Evolutionary conservation across 2,329 filamentous ascomycete genomes (phyloP), one percentile per base, ranked within the genome.

Genomic region (Dactylellina sp.): DNA sequence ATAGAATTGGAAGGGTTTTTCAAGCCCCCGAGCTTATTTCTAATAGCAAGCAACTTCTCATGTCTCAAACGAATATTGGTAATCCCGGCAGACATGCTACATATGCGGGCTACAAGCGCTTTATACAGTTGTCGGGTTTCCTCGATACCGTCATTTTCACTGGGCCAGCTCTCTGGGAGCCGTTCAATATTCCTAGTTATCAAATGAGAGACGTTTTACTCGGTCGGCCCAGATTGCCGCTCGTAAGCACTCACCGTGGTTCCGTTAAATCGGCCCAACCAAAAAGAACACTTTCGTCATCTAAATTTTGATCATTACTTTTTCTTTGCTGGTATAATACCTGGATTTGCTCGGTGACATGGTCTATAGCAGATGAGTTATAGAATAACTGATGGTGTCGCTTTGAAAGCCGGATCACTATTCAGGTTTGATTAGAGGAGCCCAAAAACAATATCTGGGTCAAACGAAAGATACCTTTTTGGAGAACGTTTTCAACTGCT

Each of bases 41-140:
- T 86, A 71, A 91, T 87, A 14, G 80, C 79, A 0, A 82, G 80
- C 3, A 91, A 81, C 0, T 82, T 80, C 0, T 83, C 79, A 75
- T 90, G 84, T 61, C 88, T 84, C 0, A 81, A 77, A 53, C 87
- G 84, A 0, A 95, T 81, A 0, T 80, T 78, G 0, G 81, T 79
- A 7, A 91, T 80, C 77, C 87, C 83, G 7, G 82, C 81, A 16
- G 84, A 79, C 0, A 86, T 85, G 70, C 83, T 81, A 2, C 82
- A 83, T 1, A 86, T 85, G 76, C 84, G 83, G 0, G 61, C 80
- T 79, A 0, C 83, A 82, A 0, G 91, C 89, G 55, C 93, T 82
- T 98, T 98, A 81, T 96, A 92, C 0, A 90, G 92, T 0, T 92
- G 91, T 76, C 95, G 92, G 78, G 89, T 90, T 59, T 98, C 86